Conservation (phyloP, 352 stramenopile genomes). For the Phytophthora capsici region DNA sequence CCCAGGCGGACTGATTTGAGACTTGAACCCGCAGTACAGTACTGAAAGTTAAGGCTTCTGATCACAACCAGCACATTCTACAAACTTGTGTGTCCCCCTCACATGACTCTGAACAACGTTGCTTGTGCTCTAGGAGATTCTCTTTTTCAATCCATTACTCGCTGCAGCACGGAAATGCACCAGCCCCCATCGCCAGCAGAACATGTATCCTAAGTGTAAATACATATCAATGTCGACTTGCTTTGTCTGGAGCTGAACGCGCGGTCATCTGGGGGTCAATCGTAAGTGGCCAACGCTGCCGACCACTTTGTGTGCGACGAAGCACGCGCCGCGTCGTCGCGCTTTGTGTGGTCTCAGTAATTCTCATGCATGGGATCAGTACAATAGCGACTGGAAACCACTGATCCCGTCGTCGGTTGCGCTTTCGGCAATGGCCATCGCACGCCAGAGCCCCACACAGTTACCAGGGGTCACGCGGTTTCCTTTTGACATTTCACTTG, state of each 20-base stretch:
- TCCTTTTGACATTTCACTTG: slow-evolving; percentile 24
- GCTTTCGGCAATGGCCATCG: slow-evolving; percentile 5
- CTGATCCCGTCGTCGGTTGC: slow-evolving; percentile 3
- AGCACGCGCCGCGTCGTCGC: not conserved
- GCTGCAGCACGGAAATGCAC: too few species aligned
- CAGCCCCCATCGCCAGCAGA: too few species aligned
- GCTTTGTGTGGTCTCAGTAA: not conserved
- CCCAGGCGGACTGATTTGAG: slow-evolving; percentile 1
- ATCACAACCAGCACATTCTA: too few species aligned
- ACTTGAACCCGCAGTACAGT: too few species aligned
- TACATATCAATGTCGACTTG: too few species aligned
- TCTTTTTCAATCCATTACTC: too few species aligned
- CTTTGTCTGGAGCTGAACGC: not conserved
- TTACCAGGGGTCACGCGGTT: slow-evolving; percentile 4
- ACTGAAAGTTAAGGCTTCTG: too few species aligned
- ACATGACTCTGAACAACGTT: too few species aligned
- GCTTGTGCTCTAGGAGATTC: too few species aligned
- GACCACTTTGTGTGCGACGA: slow-evolving; percentile 7
- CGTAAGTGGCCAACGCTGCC: slow-evolving; percentile 1
- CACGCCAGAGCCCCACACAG: slow-evolving; percentile 1
- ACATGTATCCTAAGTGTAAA: too few species aligned
- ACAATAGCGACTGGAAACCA: slow-evolving; percentile 11
- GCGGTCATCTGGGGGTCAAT: too few species aligned
- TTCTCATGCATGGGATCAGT: not conserved
- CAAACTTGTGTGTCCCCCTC: too few species aligned